phyloP scores from a whole-genome alignment of 306 rosid species.

The Cicer pinnatifidum region DNA sequence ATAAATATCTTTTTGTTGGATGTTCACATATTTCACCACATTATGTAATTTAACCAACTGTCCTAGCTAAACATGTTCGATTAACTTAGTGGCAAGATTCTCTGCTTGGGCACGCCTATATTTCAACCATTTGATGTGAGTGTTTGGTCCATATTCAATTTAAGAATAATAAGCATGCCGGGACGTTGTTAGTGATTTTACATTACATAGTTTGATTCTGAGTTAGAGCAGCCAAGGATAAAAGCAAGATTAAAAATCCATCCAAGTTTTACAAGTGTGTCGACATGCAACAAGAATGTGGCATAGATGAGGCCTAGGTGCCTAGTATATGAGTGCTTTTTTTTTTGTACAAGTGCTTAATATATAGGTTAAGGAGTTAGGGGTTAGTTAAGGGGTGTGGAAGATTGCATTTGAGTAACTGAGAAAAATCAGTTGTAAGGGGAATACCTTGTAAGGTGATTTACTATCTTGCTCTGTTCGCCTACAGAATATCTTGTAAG shows the following conservation, averaged over 20 bases:
- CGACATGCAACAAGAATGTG: conserved; percentile 5
- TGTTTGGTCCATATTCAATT: conserved; percentile 37
- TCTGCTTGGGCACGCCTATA: conserved; percentile 16
- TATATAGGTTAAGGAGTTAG: neutral
- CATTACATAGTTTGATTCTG: conserved; percentile 23
- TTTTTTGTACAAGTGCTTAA: neutral
- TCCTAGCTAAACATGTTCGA: conserved; percentile 33
- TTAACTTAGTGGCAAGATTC: conserved; percentile 32
- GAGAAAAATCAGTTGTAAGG: neutral
- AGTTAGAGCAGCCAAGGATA: conserved; percentile 14
- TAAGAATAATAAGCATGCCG: conserved; percentile 18
- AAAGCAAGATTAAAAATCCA: neutral
- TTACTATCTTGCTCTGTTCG: neutral
- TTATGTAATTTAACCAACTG: conserved; percentile 27
- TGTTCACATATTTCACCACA: conserved; percentile 27
- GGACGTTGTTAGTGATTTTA: conserved; percentile 19
- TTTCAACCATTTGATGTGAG: conserved; percentile 20
- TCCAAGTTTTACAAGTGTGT: conserved; percentile 8
- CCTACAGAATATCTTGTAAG: neutral
- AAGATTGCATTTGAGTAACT: neutral
- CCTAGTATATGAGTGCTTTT: conserved; percentile 9
- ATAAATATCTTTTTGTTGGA: conserved; percentile 42
- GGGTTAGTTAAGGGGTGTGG: neutral
- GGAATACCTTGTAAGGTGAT: neutral
- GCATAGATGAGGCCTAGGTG: conserved; percentile 13